Percentiles rank a stretch among this genome's conserved stretches.
phyloP scores from a whole-genome alignment of 768 basidiomycete genomes.

The Daedaleopsis nitida region DNA sequence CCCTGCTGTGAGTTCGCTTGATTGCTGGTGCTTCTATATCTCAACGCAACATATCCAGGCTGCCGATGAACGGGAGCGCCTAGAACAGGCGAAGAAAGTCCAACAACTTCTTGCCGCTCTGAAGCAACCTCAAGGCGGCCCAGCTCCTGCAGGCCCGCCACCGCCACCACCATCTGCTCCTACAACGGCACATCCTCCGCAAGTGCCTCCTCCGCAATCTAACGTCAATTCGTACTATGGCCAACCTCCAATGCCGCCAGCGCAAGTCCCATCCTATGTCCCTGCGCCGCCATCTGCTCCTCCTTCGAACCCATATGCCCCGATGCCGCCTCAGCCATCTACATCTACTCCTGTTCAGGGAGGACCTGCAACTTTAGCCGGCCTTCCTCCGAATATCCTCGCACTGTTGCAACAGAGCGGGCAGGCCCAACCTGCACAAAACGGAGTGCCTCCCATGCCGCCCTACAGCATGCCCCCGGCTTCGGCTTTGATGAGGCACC shows the following conservation, averaged over 20 bases:
- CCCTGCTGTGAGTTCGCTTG: slow-evolving; percentile 32
- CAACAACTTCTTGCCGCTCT: slow-evolving; percentile 84
- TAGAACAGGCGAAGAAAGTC: slow-evolving; percentile 86
- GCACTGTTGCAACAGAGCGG: slow-evolving; percentile 60
- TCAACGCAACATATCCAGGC: slow-evolving; percentile 34
- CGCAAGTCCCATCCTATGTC: slow-evolving; percentile 19
- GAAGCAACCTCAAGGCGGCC: slow-evolving; percentile 61
- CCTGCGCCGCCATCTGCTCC: slow-evolving; percentile 27
- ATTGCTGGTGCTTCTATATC: too few species aligned
- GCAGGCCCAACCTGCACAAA: slow-evolving; percentile 34
- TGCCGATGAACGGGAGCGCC: slow-evolving; percentile 61
- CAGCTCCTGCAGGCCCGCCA: slow-evolving; percentile 22
- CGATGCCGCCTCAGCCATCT: slow-evolving; percentile 31
- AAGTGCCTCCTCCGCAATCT: slow-evolving; percentile 22
- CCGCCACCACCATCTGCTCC: slow-evolving; percentile 30
- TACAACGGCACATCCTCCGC: slow-evolving; percentile 36
- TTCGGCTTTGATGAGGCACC: slow-evolving; percentile 16
- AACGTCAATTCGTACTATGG: slow-evolving; percentile 15
- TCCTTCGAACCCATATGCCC: slow-evolving; percentile 30
- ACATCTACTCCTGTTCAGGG: slow-evolving; percentile 33
- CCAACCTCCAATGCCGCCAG: slow-evolving; percentile 18
- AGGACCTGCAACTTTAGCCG: slow-evolving; percentile 35
- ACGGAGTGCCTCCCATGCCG: slow-evolving; percentile 32
- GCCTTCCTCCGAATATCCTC: slow-evolving; percentile 68
- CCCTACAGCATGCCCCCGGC: slow-evolving; percentile 43